Conservation (phyloP, 345 rosid species). For the Theobroma cacao region DNA sequence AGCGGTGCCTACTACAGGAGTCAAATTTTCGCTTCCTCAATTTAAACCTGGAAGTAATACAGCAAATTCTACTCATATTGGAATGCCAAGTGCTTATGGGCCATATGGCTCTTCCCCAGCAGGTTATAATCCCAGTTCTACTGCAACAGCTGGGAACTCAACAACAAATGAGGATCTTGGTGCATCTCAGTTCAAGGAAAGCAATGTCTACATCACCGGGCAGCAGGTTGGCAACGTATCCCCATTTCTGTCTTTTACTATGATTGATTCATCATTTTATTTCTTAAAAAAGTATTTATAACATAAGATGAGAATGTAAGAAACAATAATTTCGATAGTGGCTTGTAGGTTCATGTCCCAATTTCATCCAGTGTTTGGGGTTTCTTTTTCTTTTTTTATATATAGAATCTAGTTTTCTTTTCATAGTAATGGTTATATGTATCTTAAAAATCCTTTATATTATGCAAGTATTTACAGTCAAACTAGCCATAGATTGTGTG, state of each 20-base stretch:
- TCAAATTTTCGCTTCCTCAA: slow-evolving; percentile 76
- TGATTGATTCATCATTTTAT: neutral
- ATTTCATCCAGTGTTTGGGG: neutral
- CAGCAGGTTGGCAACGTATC: slow-evolving; percentile 59
- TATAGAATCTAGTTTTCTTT: neutral
- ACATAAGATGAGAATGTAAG: neutral
- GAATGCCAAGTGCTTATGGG: slow-evolving; percentile 77
- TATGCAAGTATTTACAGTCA: neutral
- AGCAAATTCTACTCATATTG: slow-evolving; percentile 64
- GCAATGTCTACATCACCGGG: slow-evolving; percentile 62
- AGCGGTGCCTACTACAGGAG: slow-evolving; percentile 59
- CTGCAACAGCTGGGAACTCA: slow-evolving; percentile 65
- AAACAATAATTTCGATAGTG: neutral
- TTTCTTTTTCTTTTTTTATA: neutral
- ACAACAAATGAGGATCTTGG: slow-evolving; percentile 69
- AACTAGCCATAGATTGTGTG: neutral
- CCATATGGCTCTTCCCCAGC: slow-evolving; percentile 77
- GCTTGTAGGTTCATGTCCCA: neutral
- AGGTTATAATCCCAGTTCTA: slow-evolving; percentile 68
- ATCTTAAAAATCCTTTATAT: neutral
- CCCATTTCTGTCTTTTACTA: neutral
- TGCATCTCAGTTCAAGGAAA: slow-evolving; percentile 78
- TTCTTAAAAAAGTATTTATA: neutral
- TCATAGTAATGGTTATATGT: neutral
- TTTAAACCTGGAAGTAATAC: slow-evolving; percentile 74